Base-by-base conservation (phyloP, 2,329 filamentous ascomycete species). In the Trichophyton benhamiae region DNA sequence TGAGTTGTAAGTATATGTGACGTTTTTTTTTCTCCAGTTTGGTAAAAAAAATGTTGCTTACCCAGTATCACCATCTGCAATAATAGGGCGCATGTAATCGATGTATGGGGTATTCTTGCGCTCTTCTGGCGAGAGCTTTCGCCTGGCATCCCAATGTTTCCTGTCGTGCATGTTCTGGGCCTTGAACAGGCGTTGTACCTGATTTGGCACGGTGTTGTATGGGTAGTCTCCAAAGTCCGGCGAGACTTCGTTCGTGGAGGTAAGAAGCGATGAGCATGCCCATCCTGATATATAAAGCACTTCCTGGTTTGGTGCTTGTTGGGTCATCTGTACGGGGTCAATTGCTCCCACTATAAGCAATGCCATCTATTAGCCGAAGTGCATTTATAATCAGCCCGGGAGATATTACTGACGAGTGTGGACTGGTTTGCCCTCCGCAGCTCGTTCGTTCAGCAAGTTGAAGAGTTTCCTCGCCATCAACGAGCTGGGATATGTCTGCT, bases 321-420 rank as follows among this genome's bases (percentile, higher is more conserved):
- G 94, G 57, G 94, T 96, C 94, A 99, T 97, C 77, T 99, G 94
- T 9, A 97, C 86, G n/a, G 94, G 94, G 72, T 99, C 94, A 75
- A 99, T 95, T 63, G 91, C 94, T 68, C 94, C 94, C 88, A 99
- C 89, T 92, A 59, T 44, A 22, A 22, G 6, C 2, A 11, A 48
- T 22, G 22, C 1, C 20, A 3, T 30, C 27, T 48, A 25, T 48
- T 48, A 48, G 44, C 20, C 8, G 20, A 4, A 48, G n/a, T 25
- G 3, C 44, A 48, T 22, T 25, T 25, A 22, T 48, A 48, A 48
- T 48, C n/a, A 17, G 11, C 11, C 22, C 61, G 11, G 20, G 25
- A 38, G 33, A 13, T 13, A 13, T n/a, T 17, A 76, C 85, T 71
- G 78, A 92, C 89, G 91, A 15, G 94, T 97, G 74, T 97, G 92